These are phyloP conservation scores for Biscogniauxia mediterranea DNA, from an alignment of 2,329 filamentous ascomycete genomes.

Conservation along the genomic window DNA sequence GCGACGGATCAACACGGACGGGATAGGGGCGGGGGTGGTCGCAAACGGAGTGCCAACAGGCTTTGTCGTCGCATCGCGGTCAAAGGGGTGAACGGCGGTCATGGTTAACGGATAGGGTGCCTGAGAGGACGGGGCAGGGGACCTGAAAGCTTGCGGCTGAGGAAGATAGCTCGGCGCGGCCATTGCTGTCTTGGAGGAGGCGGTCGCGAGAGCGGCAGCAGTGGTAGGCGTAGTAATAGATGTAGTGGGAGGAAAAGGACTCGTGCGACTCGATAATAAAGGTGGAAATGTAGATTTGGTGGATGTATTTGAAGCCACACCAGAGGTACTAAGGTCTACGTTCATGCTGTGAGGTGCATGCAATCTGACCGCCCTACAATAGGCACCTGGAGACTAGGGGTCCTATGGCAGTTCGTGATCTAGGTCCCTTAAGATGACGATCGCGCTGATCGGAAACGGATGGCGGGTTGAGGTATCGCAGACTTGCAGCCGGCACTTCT, in stretches of 20 bases:
- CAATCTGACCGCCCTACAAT: conserved; percentile 20
- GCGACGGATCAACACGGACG: conserved; percentile 51
- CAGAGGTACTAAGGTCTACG: conserved; percentile 21
- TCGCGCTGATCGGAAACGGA: conserved; percentile 30
- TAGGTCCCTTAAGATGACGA: conserved; percentile 20
- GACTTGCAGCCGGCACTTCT: conserved; percentile 9
- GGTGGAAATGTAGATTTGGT: conserved; percentile 23
- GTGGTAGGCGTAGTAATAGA: conserved; percentile 10
- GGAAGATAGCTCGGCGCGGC: conserved; percentile 43
- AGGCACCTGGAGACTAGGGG: conserved; percentile 19
- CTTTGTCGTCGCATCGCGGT: conserved; percentile 40
- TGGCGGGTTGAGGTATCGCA: conserved; percentile 17
- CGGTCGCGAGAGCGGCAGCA: conserved; percentile 11
- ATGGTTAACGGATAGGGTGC: conserved; percentile 35
- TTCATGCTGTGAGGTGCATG: conserved; percentile 30
- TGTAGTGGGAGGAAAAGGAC: conserved; percentile 20
- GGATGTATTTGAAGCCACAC: conserved; percentile 22
- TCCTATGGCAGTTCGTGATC: conserved; percentile 16
- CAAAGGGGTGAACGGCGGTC: conserved; percentile 35
- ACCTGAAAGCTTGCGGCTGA: conserved; percentile 40
- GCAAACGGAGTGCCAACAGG: conserved; percentile 41
- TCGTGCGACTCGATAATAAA: conserved; percentile 27
- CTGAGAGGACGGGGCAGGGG: conserved; percentile 31
- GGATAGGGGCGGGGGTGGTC: conserved; percentile 34
- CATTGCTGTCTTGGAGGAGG: conserved; percentile 39